Percentiles rank a stretch among this genome's conserved stretches.
Conservation (phyloP, 129 eudicot genomes). For the Erigeron canadensis region DNA sequence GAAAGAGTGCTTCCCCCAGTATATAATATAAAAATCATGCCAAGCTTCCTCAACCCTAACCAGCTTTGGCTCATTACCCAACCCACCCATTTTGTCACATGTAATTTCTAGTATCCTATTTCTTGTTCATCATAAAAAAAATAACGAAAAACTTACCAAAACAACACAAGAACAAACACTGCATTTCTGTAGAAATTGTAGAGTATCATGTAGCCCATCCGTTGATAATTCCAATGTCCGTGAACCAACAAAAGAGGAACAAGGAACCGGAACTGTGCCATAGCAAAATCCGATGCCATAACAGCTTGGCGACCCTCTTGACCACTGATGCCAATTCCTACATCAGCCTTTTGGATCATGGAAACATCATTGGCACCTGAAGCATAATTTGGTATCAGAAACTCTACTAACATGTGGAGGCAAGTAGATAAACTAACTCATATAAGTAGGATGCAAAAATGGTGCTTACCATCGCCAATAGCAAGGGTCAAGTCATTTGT, state of each 20-base stretch:
- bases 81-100: background rate
- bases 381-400: constrained; percentile 2
- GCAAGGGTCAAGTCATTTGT: constrained; percentile 86
- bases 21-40: too few relatives aligned
- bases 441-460: background rate
- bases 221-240: constrained; percentile 98
- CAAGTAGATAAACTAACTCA: background rate
- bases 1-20: too few relatives aligned
- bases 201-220: constrained; percentile 87
- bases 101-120: background rate
- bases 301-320: constrained; percentile 46
- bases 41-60: too few relatives aligned
- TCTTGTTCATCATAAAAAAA: background rate
- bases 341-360: constrained; percentile 45
- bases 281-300: constrained; percentile 79
- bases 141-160: constrained; percentile 53
- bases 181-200: constrained; percentile 96
- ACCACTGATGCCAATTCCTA: constrained; percentile 41
- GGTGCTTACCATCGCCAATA: constrained; percentile 45
- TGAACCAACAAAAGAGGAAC: constrained; percentile 86
- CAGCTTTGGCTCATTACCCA: background rate
- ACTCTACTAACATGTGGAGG: background rate
- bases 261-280: constrained; percentile 96
- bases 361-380: constrained; percentile 47
- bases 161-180: constrained; percentile 70